Base-by-base conservation (phyloP, 257 asterid species). In the Solanum arcanum region DNA sequence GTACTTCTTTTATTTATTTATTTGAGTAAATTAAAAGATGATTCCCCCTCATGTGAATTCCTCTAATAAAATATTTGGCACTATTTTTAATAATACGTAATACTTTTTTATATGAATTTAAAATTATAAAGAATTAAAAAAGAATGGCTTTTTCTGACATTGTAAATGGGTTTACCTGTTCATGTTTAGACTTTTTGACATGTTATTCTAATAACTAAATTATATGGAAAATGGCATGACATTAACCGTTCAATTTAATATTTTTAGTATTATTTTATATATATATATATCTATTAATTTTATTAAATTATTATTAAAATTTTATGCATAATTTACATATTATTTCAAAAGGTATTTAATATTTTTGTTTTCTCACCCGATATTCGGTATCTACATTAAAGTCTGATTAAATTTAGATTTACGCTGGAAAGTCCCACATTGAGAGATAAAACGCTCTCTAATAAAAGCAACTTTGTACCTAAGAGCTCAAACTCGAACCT, bases 321-420 rank as follows among this genome's bases (percentile, higher is more conserved):
- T 20, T 56, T 59, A 3, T 20, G 66, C n/a, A 3, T 59, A 59
- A 59, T 59, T 20, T 59, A 59, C 5, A 59, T 59, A 7, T 59
- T 20, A 59, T 59, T 59, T 59, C 5, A 59, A 56, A 59, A 37
- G 39, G 39, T 37, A 37, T 6, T 37, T 37, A 37, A 37, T 37
- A 5, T 5, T 37, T 37, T 37, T 37, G 7, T 37, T 10, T 42
- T 42, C 11, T 3, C 46, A 41, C 2, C 3, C 0, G 12, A 10
- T 42, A 42, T 42, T 1, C 1, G 13, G 0, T 42, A 10, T 42
- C 0, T 13, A 42, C 1, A 3, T 42, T 42, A 0, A 4, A 42
- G 13, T 4, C 1, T 5, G 14, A 42, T 1, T 42, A 42, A 10
- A 42, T 42, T 1, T 1, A 3, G 4, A 42, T 42, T 42, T 1